These are phyloP conservation scores for Chlorella vulgaris DNA, from an alignment of 139 green algal genomes.

Conservation along the genomic window DNA sequence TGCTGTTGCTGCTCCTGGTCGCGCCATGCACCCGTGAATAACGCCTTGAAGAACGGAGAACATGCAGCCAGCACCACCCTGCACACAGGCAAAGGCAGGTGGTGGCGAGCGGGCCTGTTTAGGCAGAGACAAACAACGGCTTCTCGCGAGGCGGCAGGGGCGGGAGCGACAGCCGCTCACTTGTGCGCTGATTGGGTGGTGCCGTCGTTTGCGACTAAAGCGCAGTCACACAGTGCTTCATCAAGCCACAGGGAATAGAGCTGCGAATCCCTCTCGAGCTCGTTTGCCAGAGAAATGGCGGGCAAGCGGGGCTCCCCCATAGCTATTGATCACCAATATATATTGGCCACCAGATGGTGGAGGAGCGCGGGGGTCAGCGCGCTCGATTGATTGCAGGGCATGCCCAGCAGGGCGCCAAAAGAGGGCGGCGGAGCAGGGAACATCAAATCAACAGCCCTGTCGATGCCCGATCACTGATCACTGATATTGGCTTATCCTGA, in stretches of 20 bases:
- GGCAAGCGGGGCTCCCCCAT: neutral
- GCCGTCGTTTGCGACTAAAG: conserved; percentile 38
- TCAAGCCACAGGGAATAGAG: conserved; percentile 49
- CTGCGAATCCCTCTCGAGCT: neutral
- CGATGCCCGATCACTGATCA: too few relatives aligned
- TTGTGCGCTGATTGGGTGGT: conserved; percentile 38
- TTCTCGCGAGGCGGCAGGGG: neutral
- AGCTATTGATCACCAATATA: too few relatives aligned
- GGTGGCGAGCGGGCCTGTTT: neutral
- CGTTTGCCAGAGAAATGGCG: neutral
- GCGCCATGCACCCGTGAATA: conserved; percentile 45
- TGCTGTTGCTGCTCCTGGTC: neutral
- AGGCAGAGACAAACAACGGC: too few relatives aligned
- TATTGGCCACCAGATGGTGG: neutral
- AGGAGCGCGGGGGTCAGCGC: too few relatives aligned
- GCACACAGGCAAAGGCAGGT: neutral
- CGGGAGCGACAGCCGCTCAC: neutral
- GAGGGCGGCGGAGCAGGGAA: neutral
- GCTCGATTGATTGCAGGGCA: too few relatives aligned
- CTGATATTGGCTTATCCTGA: neutral
- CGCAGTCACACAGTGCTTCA: conserved; percentile 39
- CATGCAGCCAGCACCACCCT: conserved; percentile 51
- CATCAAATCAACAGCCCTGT: neutral
- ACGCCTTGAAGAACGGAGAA: conserved; percentile 55
- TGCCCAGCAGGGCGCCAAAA: neutral